phyloP scores from a whole-genome alignment of 257 asterid genomes.

The Solanum pinnatisectum region DNA sequence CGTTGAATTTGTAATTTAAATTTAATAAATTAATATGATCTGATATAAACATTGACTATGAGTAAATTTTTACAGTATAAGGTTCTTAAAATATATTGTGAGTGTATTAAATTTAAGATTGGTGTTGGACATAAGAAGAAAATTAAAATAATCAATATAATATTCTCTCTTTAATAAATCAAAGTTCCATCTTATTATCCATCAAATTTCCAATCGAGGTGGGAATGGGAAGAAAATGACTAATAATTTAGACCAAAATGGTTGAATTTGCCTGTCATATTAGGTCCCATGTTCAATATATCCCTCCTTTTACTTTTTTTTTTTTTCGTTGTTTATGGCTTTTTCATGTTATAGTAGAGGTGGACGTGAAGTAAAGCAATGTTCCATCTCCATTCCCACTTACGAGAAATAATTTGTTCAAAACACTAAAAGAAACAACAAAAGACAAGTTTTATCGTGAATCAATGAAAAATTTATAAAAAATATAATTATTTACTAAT shows the following conservation, averaged over 20 bases:
- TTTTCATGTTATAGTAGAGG: conserved; percentile 23
- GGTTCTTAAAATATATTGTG: neutral
- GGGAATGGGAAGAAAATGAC: neutral
- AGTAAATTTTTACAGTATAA: neutral
- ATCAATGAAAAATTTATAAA: neutral
- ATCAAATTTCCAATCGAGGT: neutral
- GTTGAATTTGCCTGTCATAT: neutral
- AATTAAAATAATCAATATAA: neutral
- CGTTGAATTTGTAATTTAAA: neutral
- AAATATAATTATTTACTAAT: neutral
- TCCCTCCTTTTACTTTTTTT: neutral
- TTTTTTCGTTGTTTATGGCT: conserved; percentile 8
- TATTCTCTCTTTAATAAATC: neutral
- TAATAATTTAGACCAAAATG: neutral
- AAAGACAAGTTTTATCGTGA: neutral
- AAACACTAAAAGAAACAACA: neutral
- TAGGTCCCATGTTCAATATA: conserved; percentile 1
- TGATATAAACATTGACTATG: neutral
- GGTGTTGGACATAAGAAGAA: neutral
- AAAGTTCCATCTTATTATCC: neutral
- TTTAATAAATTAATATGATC: neutral
- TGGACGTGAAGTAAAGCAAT: conserved; percentile 60
- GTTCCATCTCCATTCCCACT: conserved; percentile 17
- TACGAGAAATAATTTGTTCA: conserved; percentile 10
- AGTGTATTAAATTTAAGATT: neutral